phyloP scores from a whole-genome alignment of 371 early-diverging fungal species.

The Apophysomyces variabilis region DNA sequence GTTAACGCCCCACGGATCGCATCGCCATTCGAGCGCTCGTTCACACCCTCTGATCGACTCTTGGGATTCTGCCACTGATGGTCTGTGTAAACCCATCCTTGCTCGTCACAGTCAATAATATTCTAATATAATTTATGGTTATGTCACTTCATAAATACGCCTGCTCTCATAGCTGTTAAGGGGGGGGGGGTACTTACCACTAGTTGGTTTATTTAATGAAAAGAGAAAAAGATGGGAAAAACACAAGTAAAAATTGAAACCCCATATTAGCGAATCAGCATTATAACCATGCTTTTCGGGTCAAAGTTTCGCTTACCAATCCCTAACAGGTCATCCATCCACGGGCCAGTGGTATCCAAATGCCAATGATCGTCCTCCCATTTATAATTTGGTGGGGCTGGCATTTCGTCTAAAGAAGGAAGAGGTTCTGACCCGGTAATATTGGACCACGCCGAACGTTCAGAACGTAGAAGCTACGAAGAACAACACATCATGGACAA shows the following conservation, averaged over 20 bases:
- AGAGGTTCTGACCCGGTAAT: slow-evolving; percentile 31
- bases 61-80: slow-evolving; percentile 37
- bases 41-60: slow-evolving; percentile 15
- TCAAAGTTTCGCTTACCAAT: slow-evolving; percentile 27
- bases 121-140: not conserved
- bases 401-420: slow-evolving; percentile 25
- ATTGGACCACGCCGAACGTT: slow-evolving; percentile 35
- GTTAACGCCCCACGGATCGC: slow-evolving; percentile 21
- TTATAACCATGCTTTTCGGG: no score
- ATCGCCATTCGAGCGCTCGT: slow-evolving; percentile 12
- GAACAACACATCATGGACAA: not conserved
- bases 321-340: slow-evolving; percentile 33
- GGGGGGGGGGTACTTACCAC: slow-evolving; percentile 18
- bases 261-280: no score
- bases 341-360: slow-evolving; percentile 33
- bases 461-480: slow-evolving; percentile 28
- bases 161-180: no score
- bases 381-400: slow-evolving; percentile 17
- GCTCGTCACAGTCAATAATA: slow-evolving; percentile 33
- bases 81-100: slow-evolving; percentile 43
- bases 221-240: not conserved
- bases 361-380: slow-evolving; percentile 31
- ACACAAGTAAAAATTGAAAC: no score
- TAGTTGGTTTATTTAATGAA: not conserved
- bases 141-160: no score